Evolutionary conservation across 2,329 filamentous ascomycete species (phyloP), one percentile per base, ranked within the genome.

Genomic region (Penicillium janthinellum): DNA sequence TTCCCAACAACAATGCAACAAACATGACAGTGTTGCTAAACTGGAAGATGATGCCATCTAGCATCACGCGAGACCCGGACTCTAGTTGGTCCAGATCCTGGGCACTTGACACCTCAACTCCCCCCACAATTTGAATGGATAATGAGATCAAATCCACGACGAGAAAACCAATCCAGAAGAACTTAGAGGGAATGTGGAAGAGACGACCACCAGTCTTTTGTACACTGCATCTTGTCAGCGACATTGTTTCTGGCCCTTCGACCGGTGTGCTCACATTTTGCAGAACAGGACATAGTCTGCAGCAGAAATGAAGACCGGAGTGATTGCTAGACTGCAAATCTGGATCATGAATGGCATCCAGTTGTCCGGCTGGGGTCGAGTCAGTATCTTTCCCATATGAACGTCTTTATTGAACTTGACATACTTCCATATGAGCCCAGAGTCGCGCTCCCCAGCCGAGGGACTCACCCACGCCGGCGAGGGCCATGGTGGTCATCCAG

Each of bases 301-400:
- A 6, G 54, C 54, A 8, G 54, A 57, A 22, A 57, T 20, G 8
- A 51, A 28, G 10, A 57, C 54, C 4, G 54, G 54, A 14, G 17
- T 50, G 37, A 57, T 22, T 15, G 20, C 38, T 15, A 57, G 38
- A 51, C 54, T 57, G 37, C 54, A 57, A 15, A 57, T 50, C 35
- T 57, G 54, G 28, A 57, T 57, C 54, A 57, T 51, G 22, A 50
- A 57, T 7, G 54, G 22, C 54, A 57, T 51, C 54, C 54, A 57
- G 15, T 44, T 37, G 1, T 7, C 28, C 37, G 54, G 54, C 54
- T 57, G 7, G n/a, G 41, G 14, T 17, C 2, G 3, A 37, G 11
- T 20, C 38, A 37, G 28, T 10, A 20, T 38, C 5, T 7, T 5
- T 17, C 15, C 31, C 20, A 38, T 7, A 42, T 20, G 17, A n/a